Conservation (phyloP, 495 filamentous ascomycete species). For the Aspergillus panamensis region DNA sequence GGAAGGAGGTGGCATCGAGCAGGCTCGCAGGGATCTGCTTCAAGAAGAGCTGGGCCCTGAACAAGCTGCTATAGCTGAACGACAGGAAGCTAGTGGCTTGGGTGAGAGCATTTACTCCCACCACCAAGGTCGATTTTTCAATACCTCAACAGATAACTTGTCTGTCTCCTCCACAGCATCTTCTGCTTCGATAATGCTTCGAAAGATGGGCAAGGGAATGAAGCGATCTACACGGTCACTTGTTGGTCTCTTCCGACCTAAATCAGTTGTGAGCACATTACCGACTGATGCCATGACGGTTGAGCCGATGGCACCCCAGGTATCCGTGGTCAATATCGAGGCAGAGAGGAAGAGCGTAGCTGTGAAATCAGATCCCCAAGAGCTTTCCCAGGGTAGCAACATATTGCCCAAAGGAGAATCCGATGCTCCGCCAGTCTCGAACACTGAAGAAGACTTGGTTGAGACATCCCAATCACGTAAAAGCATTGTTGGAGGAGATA, state of each 20-base stretch:
- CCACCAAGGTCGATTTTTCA: conserved; percentile 79
- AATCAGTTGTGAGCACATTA: conserved; percentile 78
- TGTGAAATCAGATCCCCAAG: conserved; percentile 66
- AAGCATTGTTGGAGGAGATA: conserved; percentile 88
- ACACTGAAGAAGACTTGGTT: conserved; percentile 53
- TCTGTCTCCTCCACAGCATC: conserved; percentile 97
- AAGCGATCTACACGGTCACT: conserved; percentile 88
- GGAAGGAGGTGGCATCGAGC: conserved; percentile 55
- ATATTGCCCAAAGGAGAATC: conserved; percentile 82
- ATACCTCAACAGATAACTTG: conserved; percentile 91
- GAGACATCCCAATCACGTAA: conserved; percentile 61
- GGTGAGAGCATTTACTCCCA: conserved; percentile 87
- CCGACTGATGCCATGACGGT: conserved; percentile 58
- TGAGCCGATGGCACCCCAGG: conserved; percentile 68
- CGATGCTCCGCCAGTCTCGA: conserved; percentile 28
- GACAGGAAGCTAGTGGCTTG: conserved; percentile 86
- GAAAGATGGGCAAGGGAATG: conserved; percentile 98
- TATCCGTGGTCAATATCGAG: conserved; percentile 94
- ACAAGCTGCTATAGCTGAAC: conserved; percentile 83
- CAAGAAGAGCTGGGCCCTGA: conserved; percentile 75
- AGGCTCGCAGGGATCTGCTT: conserved; percentile 65
- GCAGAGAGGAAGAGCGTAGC: conserved; percentile 84
- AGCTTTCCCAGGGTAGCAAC: conserved; percentile 69
- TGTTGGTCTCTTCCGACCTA: conserved; percentile 92
- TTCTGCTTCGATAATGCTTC: conserved; percentile 97